These are phyloP conservation scores for Leishmania tarentolae DNA, from an alignment of 208 protist species.

Conservation along the genomic window DNA sequence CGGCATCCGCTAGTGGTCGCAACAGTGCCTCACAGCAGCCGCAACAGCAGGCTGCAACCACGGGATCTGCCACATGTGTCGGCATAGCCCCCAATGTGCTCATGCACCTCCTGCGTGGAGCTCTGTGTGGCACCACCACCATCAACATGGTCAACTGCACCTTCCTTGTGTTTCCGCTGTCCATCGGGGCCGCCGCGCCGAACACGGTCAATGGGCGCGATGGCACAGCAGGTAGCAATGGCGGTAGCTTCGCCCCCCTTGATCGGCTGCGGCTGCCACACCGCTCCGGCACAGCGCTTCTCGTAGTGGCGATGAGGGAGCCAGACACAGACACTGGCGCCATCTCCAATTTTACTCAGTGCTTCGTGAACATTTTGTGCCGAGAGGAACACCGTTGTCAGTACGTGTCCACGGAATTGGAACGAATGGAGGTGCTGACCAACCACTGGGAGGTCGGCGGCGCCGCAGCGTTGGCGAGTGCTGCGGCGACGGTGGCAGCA, in stretches of 20 bases:
- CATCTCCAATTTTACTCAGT: slow-evolving; percentile 79
- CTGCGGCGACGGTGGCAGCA: slow-evolving; percentile 12
- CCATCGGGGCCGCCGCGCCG: slow-evolving; percentile 9
- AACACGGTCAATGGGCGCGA: not conserved
- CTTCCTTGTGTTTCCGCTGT: slow-evolving; percentile 69
- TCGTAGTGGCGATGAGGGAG: slow-evolving; percentile 78
- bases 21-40: slow-evolving; percentile 12
- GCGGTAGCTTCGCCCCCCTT: slow-evolving; percentile 8
- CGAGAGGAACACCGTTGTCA: slow-evolving; percentile 65
- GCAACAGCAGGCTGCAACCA: slow-evolving; percentile 9
- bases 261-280: slow-evolving; percentile 13
- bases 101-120: slow-evolving; percentile 65
- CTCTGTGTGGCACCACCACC: slow-evolving; percentile 61
- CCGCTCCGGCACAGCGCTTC: slow-evolving; percentile 32
- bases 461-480: slow-evolving; percentile 21
- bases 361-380: slow-evolving; percentile 79
- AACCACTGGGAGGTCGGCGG: slow-evolving; percentile 36
- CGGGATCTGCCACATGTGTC: slow-evolving; percentile 48
- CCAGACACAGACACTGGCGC: slow-evolving; percentile 61
- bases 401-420: slow-evolving; percentile 65
- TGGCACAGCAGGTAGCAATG: not conserved
- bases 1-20: slow-evolving; percentile 1
- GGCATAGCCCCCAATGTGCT: slow-evolving; percentile 64
- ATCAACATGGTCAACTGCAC: slow-evolving; percentile 75
- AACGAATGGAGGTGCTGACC: slow-evolving; percentile 48